A percentile compares a stretch with the other conserved stretches of the same genome.
phyloP scores from a whole-genome alignment of 371 early-diverging fungal species.

The Rozella allomycis region DNA sequence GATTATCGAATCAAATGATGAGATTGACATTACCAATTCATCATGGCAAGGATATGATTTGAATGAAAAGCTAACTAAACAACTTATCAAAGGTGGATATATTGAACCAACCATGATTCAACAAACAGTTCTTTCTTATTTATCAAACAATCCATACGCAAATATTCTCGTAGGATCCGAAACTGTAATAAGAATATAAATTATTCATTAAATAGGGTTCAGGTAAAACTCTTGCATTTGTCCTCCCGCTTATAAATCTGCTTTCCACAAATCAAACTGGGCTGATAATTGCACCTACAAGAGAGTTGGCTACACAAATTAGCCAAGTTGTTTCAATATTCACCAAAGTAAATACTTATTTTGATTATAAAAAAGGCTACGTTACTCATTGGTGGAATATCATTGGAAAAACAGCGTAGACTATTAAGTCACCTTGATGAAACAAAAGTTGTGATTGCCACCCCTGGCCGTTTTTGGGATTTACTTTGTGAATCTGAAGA shows the following conservation, averaged over 20 bases:
- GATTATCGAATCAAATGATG: no score
- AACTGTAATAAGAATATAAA: no score
- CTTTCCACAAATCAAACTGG: slow-evolving; percentile 13
- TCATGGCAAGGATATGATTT: no score
- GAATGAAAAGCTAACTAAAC: no score
- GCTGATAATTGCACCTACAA: slow-evolving; percentile 66
- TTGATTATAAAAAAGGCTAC: not conserved
- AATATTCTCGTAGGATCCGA: no score
- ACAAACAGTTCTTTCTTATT: no score
- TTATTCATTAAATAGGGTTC: slow-evolving; percentile 27
- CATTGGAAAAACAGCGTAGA: slow-evolving; percentile 67
- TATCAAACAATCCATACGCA: no score
- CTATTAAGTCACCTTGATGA: slow-evolving; percentile 42
- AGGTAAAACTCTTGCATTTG: slow-evolving; percentile 82
- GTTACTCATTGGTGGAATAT: slow-evolving; percentile 73
- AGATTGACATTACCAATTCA: no score
- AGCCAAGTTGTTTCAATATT: slow-evolving; percentile 39
- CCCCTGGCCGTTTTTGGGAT: slow-evolving; percentile 95
- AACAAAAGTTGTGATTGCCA: slow-evolving; percentile 68
- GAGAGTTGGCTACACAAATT: slow-evolving; percentile 80
- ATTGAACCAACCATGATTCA: no score
- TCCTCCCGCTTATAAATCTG: slow-evolving; percentile 50
- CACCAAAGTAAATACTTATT: slow-evolving; percentile 12
- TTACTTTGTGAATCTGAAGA: no score
- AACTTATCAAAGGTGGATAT: no score